These are phyloP conservation scores for Centella asiatica DNA, from an alignment of 129 eudicot genomes.

Conservation along the genomic window DNA sequence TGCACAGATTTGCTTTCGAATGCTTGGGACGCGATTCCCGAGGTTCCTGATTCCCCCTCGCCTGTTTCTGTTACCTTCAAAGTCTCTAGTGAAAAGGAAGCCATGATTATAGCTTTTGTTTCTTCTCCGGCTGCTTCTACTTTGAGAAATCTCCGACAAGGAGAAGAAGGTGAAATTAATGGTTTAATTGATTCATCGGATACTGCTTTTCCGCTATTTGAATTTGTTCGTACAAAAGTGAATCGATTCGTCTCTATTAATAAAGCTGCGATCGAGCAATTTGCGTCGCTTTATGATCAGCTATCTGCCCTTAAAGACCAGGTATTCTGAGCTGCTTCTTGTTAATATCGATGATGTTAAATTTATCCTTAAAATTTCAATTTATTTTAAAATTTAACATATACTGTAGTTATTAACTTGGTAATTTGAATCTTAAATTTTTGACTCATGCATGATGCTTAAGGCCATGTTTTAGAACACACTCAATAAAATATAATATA, in stretches of 20 bases:
- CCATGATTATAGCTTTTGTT: neutral
- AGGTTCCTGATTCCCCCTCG: neutral
- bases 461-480: too few relatives aligned
- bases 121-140: neutral
- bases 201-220: neutral
- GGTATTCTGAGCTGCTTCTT: neutral
- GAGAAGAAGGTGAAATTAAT: neutral
- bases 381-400: too few relatives aligned
- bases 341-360: neutral
- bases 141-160: neutral
- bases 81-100: neutral
- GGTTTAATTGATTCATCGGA: neutral
- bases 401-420: too few relatives aligned
- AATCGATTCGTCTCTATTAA: conserved; percentile 1
- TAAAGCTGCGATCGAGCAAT: conserved; percentile 2
- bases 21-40: neutral
- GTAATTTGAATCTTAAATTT: too few relatives aligned
- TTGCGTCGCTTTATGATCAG: neutral
- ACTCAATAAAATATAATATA: too few relatives aligned
- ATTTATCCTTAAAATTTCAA: too few relatives aligned
- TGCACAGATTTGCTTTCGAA: neutral
- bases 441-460: too few relatives aligned
- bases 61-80: neutral
- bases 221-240: conserved; percentile 6
- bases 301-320: conserved; percentile 10